Evolutionary conservation across 805 yeast species (phyloP), one percentile per base, ranked within the genome.

Genomic region (Monosporozyma aerobia): DNA sequence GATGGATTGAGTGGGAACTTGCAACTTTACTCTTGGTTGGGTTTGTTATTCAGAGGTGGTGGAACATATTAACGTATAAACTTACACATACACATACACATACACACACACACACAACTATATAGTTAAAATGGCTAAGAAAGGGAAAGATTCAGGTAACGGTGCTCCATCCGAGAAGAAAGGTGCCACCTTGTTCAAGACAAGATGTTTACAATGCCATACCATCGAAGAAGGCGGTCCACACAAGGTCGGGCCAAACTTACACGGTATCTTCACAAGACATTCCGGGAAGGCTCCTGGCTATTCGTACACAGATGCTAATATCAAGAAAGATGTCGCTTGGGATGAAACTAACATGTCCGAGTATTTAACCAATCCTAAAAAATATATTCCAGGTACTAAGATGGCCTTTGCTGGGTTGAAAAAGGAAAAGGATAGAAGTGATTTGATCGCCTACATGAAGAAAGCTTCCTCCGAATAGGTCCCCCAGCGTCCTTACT

Each of bases 341-440:
- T 94, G 99, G 99, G 64, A 69, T 62, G 90, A 83, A 69, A 90
- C 90, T 72, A 81, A 89, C 73, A 81, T 94, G 86, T 80, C 85
- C 65, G 96, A 87, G 74, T 94, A 94, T 85, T 83, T 94, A 76
- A 95, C 87, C 77, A 94, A 94, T 87, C 99, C 99, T 79, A 94
- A 94, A 95, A 94, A 94, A 80, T 94, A 90, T 81, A 90, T 94
- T 65, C 99, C 99, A 73, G 99, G 99, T 76, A 94, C 98, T 80
- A 94, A 94, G 87, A 94, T 94, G 99, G 98, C 99, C 61, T 94
- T 92, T 69, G 99, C 97, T 78, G 99, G 99, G 79, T 83, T 94
- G 77, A 94, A 94, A 90, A 94, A 94, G 83, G 85, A 90, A 61
- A 92, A 90, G 85, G 99, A 94, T 81, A 89, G 98, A 85, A 87